Evolutionary conservation across 495 filamentous ascomycete species (phyloP).

Genomic region (Staphylotrichum tortipilum): DNA sequence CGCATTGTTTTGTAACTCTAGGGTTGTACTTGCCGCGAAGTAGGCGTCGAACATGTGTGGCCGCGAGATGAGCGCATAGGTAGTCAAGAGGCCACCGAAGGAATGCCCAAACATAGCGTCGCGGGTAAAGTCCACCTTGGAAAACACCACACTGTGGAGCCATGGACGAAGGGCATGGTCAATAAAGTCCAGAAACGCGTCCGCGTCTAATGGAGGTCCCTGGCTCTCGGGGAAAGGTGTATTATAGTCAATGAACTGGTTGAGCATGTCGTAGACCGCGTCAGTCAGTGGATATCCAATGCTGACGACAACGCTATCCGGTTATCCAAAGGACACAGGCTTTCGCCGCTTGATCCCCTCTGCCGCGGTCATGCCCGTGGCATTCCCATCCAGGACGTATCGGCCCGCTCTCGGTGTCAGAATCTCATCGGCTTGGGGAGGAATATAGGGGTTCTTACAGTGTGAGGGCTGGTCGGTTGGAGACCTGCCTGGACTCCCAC

Average conservation of each 20-base stretch:
- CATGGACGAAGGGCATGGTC: constrained; percentile 11
- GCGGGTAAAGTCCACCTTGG: constrained; percentile 11
- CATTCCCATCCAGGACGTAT: constrained; percentile 24
- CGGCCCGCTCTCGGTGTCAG: background rate
- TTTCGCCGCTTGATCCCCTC: constrained; percentile 18
- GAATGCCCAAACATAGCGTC: constrained; percentile 19
- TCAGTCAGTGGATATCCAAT: constrained; percentile 22
- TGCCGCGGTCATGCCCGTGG: constrained; percentile 16
- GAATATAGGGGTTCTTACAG: no score
- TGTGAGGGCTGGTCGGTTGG: constrained; percentile 10
- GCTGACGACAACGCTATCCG: constrained; percentile 19
- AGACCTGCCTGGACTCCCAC: constrained; percentile 9
- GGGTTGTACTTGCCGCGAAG: constrained; percentile 10
- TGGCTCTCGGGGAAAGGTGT: constrained; percentile 2
- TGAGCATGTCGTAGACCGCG: constrained; percentile 10
- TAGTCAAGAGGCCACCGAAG: constrained; percentile 14
- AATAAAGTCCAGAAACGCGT: constrained; percentile 15
- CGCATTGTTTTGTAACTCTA: constrained; percentile 5
- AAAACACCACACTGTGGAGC: constrained; percentile 11
- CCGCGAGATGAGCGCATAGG: constrained; percentile 8
- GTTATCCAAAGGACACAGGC: constrained; percentile 7
- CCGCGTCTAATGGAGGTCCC: constrained; percentile 1
- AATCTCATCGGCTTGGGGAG: background rate
- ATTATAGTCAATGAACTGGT: constrained; percentile 13
- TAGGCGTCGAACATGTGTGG: constrained; percentile 17